Evolutionary conservation across 148 eudicot species (phyloP), one percentile per base, ranked within the genome.

Genomic region (Rhododendron vialii): DNA sequence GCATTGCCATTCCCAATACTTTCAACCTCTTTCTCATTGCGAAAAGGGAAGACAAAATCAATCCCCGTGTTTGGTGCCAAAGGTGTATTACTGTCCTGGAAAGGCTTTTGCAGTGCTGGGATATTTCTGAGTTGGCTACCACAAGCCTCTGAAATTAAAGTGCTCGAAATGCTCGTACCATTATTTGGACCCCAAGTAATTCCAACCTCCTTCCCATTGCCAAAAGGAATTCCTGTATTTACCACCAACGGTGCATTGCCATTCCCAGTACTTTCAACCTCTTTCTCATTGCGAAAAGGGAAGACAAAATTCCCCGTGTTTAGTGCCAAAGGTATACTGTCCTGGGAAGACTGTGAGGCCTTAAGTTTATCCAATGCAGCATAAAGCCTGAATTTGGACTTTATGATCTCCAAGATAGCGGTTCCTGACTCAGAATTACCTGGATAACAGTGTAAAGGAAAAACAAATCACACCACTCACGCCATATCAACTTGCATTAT

Each of bases 331-430:
- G 69, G 83, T 14, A 81, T 71, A 67, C 38, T 69, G 35, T n/a
- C 55, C 36, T 80, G 43, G 43, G 38, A 59, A 30, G 26, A 82
- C 78, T 78, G 75, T 28, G 80, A 51, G 48, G 80, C 88, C 84
- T 50, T 76, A 84, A n/a, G 59, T 73, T 89, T 87, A 83, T 87
- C 83, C 57, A 88, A 74, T 50, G 85, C 89, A 48, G 87, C 87
- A 83, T 78, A 87, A 51, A 87, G 81, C 87, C 84, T 91, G 74
- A 61, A 83, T 83, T 93, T 95, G 38, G 95, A 92, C 89, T 85
- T 92, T 4, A 94, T 47, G 59, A 92, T 91, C 88, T 92, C 91
- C 35, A 86, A 89, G 30, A 95, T 91, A 10, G 61, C 41, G 33
- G 82, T 86, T 55, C 76, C 87, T 17, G 87, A 84, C 76, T 80